Evolutionary conservation across 805 yeast species (phyloP), one percentile per base, ranked within the genome.

Genomic region (Metschnikowia gelsemii): DNA sequence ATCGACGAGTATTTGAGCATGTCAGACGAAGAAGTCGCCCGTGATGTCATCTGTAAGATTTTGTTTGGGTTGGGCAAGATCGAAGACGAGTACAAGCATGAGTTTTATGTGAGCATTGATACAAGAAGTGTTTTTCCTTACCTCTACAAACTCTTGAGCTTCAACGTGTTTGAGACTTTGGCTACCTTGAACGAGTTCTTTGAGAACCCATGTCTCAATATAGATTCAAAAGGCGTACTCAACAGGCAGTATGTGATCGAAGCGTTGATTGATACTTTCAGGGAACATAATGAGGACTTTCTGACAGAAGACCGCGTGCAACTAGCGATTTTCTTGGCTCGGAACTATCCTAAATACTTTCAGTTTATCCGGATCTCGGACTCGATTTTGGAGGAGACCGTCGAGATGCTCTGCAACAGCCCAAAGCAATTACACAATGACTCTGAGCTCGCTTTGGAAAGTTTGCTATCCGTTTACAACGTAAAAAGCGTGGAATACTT

Each of bases 331-430:
- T 93, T 91, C 55, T 61, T 91, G 24, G 86, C 91, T 0, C 63
- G 91, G 43, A 90, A 86, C 56, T 79, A 82, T 47, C 84, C 96
- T 2, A 93, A 91, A 57, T 91, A 85, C 59, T 71, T 78, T 9
- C 99, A 91, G 61, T 90, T 87, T 47, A 72, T 91, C 8, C 71
- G 87, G 32, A 59, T 93, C 1, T 76, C 89, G 0, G 93, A 82
- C 41, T 67, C 78, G 1, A 63, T 70, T 2, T 57, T 85, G 30
- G 73, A 74, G 5, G 57, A 61, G 3, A 63, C 84, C 0, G 63
- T 84, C 19, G 35, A 69, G 3, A 62, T 59, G 3, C 62, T 89
- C 25, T 82, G 87, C 51, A 50, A 66, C 14, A 65, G 58, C 36
- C 60, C 59, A 8, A 50, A 47, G 1, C 55, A 54, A 1, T 47